Conservation (phyloP, 768 basidiomycete genomes). For the Leccinum boreale region DNA sequence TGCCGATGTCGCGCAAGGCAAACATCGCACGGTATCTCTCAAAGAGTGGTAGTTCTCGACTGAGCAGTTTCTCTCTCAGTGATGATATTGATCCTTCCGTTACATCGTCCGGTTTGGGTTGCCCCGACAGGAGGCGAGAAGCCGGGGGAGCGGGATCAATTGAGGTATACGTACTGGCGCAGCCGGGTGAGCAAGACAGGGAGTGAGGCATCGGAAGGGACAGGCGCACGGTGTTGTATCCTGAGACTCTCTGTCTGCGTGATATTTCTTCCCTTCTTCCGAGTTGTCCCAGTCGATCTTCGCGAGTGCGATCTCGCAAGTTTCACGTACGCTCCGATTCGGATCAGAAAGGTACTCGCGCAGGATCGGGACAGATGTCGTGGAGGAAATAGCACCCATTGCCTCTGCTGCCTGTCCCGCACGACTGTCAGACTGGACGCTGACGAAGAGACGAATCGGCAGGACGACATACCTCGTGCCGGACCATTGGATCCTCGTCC, state of each 20-base stretch:
- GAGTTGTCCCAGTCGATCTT: slow-evolving; percentile 93
- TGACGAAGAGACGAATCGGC: background rate
- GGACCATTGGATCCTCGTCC: slow-evolving; percentile 89
- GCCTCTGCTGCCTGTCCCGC: slow-evolving; percentile 88
- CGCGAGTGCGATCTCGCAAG: slow-evolving; percentile 75
- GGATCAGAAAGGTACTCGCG: slow-evolving; percentile 34
- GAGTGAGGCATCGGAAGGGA: background rate
- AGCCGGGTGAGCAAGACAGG: background rate
- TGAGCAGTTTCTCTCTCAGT: slow-evolving; percentile 62
- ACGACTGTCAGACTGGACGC: slow-evolving; percentile 10
- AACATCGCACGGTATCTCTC: slow-evolving; percentile 99
- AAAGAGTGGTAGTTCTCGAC: slow-evolving; percentile 72
- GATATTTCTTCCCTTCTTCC: slow-evolving; percentile 59
- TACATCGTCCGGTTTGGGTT: slow-evolving; percentile 48
- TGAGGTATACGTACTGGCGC: slow-evolving; percentile 65
- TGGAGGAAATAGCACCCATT: slow-evolving; percentile 86
- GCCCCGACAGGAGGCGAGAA: slow-evolving; percentile 56
- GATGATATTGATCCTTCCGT: slow-evolving; percentile 46
- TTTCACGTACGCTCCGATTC: background rate
- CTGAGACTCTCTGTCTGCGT: slow-evolving; percentile 29
- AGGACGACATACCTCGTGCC: slow-evolving; percentile 74
- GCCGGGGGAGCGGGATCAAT: slow-evolving; percentile 88
- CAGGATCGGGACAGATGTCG: slow-evolving; percentile 55
- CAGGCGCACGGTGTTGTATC: slow-evolving; percentile 36
- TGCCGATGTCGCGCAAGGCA: slow-evolving; percentile 90